Evolutionary conservation across 2,329 filamentous ascomycete species (phyloP).

Genomic region (Ceratocystis variospora): DNA sequence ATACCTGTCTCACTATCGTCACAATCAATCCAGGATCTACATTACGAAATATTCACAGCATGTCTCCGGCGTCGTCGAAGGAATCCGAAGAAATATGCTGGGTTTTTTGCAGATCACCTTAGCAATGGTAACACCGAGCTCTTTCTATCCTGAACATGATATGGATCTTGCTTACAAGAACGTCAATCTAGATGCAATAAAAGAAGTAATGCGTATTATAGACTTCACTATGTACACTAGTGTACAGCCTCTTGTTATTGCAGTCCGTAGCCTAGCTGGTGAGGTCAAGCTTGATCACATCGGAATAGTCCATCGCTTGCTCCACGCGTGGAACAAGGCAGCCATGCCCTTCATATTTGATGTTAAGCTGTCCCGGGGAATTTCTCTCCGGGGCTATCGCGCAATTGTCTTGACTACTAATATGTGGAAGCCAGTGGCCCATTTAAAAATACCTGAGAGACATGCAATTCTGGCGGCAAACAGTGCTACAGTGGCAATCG

Average conservation of each 20-base stretch:
- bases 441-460: not conserved
- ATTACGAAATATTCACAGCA: not conserved
- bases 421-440: not conserved
- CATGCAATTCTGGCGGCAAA: not conserved
- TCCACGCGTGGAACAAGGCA: constrained; percentile 6
- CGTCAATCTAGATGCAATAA: not conserved
- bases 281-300: not conserved
- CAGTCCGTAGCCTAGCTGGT: not conserved
- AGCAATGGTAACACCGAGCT: not conserved
- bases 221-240: not conserved
- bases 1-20: not conserved
- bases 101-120: not conserved
- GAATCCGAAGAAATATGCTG: not conserved
- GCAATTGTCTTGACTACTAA: constrained; percentile 6
- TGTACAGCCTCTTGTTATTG: not conserved
- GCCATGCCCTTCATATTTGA: constrained; percentile 13
- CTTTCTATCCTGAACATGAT: not conserved
- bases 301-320: not conserved
- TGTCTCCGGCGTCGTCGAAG: not conserved
- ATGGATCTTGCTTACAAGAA: not conserved
- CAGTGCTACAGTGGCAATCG: not conserved
- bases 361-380: constrained; percentile 3
- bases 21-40: not conserved
- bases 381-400: constrained; percentile 8
- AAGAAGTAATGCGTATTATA: not conserved